Conservation (phyloP, 805 yeast genomes). For the Zygosaccharomyces lentus region DNA sequence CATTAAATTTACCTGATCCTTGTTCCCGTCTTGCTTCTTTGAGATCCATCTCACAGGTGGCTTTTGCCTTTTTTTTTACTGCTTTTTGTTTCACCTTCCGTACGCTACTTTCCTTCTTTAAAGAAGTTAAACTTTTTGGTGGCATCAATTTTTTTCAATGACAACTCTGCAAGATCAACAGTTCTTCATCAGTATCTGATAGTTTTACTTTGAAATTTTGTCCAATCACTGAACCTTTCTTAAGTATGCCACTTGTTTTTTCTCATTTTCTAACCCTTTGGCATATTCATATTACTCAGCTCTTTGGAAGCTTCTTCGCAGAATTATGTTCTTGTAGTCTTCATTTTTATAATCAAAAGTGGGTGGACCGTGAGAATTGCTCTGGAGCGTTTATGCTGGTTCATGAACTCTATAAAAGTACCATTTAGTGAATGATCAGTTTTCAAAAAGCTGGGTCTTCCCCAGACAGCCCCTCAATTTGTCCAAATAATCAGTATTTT, state of each 20-base stretch:
- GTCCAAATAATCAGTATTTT: conserved; percentile 40
- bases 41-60: conserved; percentile 63
- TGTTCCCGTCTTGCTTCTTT: conserved; percentile 11
- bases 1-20: conserved; percentile 50
- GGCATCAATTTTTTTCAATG: conserved; percentile 10
- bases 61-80: conserved; percentile 60
- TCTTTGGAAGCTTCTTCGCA: conserved; percentile 47
- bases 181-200: conserved; percentile 52
- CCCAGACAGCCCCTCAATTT: conserved; percentile 37
- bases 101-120: neutral
- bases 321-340: conserved; percentile 34
- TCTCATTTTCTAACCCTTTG: conserved; percentile 37
- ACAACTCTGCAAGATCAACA: conserved; percentile 42
- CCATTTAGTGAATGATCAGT: conserved; percentile 55
- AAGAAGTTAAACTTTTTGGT: conserved; percentile 3
- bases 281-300: conserved; percentile 48
- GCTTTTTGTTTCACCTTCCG: conserved; percentile 6
- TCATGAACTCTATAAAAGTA: conserved; percentile 45
- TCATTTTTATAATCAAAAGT: conserved; percentile 26
- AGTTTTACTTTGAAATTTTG: conserved; percentile 69
- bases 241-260: conserved; percentile 34
- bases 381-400: conserved; percentile 50
- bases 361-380: conserved; percentile 15
- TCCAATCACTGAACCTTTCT: conserved; percentile 68
- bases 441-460: conserved; percentile 55